Base-by-base conservation (phyloP, 495 filamentous ascomycete species). In the Daldinia grandis region DNA sequence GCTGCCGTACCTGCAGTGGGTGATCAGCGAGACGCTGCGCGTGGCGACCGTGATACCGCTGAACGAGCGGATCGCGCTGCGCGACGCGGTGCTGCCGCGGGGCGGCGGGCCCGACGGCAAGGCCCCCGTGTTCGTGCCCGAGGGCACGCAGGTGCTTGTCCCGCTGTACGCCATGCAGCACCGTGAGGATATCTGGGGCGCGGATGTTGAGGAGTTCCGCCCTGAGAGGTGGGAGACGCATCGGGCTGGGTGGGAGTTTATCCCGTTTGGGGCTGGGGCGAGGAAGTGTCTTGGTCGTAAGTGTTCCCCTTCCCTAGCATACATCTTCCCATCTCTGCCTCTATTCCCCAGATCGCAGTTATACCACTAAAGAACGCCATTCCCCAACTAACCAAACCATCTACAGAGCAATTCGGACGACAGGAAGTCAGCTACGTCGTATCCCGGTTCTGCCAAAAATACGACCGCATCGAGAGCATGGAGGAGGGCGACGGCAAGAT, bases 11-110 rank as follows among this genome's bases (percentile, higher is more conserved):
- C 73, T 88, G 25, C 75, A 81, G 58, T 80, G 82, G 60, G 81
- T 85, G 30, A 76, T 83, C 65, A 84, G 83, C 71, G 86, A 88
- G 74, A 66, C 72, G 12, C 71, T 82, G 2, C 77, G 80, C 19
- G 53, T 81, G 49, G 76, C 58, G 0, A 79, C 79, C 2, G 78
- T 80, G 15, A 74, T 82, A n/a, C 79, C 78, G 12, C 60, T 81
- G 19, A 82, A 82, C 61, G 78, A 78, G 47, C 80, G 84, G 3
- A 74, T 79, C 38, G 80, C 84, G 1, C 59, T 83, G 5, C 58
- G 71, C 1, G 83, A 87, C 68, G 85, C 85, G 1, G 79, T 79
- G 2, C 71, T 87, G 5, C 85, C 85, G 1, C 73, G 72, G 0
- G 85, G 85, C 9, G 83, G 81, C 4, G 85, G 84, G 0, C 61